Conservation (phyloP, 1,284 basidiomycete species). For the Malassezia yamatoensis region DNA sequence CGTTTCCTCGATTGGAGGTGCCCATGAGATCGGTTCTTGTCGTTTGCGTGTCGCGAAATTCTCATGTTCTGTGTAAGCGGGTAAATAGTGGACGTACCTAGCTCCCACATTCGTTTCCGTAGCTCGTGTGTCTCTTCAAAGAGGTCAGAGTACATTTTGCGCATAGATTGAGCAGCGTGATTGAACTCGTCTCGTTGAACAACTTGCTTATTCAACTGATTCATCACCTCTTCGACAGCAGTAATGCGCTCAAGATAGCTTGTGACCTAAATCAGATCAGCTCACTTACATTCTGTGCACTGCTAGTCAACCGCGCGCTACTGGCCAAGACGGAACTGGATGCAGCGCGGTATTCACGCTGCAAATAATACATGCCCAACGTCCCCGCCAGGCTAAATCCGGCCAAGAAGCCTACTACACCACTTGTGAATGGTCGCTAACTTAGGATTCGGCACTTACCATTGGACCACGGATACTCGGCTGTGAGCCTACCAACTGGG, state of each 20-base stretch:
- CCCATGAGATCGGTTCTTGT: background rate
- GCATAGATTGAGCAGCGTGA: slow-evolving; percentile 2
- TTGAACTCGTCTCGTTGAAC: slow-evolving; percentile 2
- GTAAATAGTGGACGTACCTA: slow-evolving; percentile 7
- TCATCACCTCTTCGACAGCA: background rate
- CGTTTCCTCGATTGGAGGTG: background rate
- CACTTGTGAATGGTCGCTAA: slow-evolving; percentile 15
- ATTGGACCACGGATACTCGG: background rate
- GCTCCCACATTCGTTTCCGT: slow-evolving; percentile 14
- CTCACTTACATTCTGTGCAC: slow-evolving; percentile 8
- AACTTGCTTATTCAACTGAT: background rate
- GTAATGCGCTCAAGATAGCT: slow-evolving; percentile 13
- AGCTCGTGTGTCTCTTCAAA: slow-evolving; percentile 15
- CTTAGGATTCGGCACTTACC: slow-evolving; percentile 9
- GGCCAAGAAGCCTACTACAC: slow-evolving; percentile 7
- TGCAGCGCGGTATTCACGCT: slow-evolving; percentile 9
- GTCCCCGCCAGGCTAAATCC: slow-evolving; percentile 6
- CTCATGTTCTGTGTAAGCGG: slow-evolving; percentile 11
- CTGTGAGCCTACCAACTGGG: slow-evolving; percentile 11
- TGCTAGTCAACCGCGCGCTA: slow-evolving; percentile 9
- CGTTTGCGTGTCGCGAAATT: slow-evolving; percentile 14
- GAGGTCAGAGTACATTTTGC: slow-evolving; percentile 12
- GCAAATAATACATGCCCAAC: slow-evolving; percentile 8
- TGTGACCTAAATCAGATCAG: slow-evolving; percentile 7
- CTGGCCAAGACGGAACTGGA: slow-evolving; percentile 4